Conservation (phyloP, 805 yeast species). For the Citeromyces nyonsensis region DNA sequence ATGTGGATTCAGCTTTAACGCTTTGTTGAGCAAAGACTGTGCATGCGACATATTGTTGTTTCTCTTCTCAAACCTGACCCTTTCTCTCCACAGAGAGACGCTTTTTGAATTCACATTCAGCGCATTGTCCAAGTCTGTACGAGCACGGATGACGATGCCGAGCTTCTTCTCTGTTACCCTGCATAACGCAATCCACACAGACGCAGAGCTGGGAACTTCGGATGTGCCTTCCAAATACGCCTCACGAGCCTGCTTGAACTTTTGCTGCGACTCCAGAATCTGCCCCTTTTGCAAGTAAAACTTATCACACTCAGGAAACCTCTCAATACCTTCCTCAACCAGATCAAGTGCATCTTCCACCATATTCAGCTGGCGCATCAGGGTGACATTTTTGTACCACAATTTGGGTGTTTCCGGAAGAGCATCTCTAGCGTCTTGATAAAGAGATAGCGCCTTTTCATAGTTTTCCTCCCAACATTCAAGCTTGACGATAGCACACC, state of each 20-base stretch:
- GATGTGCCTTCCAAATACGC: slow-evolving; percentile 31
- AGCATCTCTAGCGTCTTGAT: slow-evolving; percentile 20
- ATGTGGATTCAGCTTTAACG: slow-evolving; percentile 38
- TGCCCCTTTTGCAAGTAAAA: slow-evolving; percentile 53
- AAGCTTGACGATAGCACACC: slow-evolving; percentile 62
- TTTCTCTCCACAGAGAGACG: slow-evolving; percentile 42
- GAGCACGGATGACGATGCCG: slow-evolving; percentile 35
- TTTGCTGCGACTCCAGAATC: slow-evolving; percentile 17
- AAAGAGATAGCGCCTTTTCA: slow-evolving; percentile 18
- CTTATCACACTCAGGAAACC: slow-evolving; percentile 33
- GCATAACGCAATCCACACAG: slow-evolving; percentile 42
- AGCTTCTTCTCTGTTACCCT: slow-evolving; percentile 24
- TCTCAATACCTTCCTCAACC: slow-evolving; percentile 27
- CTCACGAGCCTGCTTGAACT: slow-evolving; percentile 26
- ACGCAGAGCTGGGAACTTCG: slow-evolving; percentile 22
- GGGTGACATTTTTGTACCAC: slow-evolving; percentile 46
- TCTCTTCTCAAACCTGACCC: slow-evolving; percentile 39
- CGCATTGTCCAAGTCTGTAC: slow-evolving; percentile 61
- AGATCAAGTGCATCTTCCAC: slow-evolving; percentile 20
- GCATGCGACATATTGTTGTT: slow-evolving; percentile 35
- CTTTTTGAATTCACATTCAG: slow-evolving; percentile 29
- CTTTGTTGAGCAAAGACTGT: slow-evolving; percentile 35
- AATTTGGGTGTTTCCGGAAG: slow-evolving; percentile 25
- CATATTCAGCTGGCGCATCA: slow-evolving; percentile 24
- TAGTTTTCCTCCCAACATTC: slow-evolving; percentile 25